Percentiles rank a stretch among this genome's conserved stretches.
Evolutionary conservation across 2,329 filamentous ascomycete genomes (phyloP).

Genomic region (Knoxdaviesia proteae): DNA sequence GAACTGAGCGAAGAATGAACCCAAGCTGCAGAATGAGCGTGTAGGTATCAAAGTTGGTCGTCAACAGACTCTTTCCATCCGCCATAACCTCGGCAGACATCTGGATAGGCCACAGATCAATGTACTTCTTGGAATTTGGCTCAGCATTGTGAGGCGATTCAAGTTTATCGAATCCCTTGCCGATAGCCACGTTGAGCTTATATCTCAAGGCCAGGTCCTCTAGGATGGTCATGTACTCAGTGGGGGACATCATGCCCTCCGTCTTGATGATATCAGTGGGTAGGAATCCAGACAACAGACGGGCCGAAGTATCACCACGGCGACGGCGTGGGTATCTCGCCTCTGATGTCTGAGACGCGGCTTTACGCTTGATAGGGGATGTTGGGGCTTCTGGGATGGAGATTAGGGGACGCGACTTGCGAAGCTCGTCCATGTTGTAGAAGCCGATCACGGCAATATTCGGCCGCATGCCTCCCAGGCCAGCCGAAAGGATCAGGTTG

Average conservation of each 20-base stretch:
- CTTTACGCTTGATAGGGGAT: slow-evolving; percentile 10
- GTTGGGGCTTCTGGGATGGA: slow-evolving; percentile 30
- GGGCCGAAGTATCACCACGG: slow-evolving; percentile 32
- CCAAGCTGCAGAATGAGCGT: slow-evolving; percentile 72
- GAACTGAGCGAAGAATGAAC: slow-evolving; percentile 64
- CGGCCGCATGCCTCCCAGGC: slow-evolving; percentile 70
- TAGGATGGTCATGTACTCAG: slow-evolving; percentile 61
- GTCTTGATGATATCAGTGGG: slow-evolving; percentile 51
- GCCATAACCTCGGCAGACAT: slow-evolving; percentile 70
- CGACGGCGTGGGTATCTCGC: slow-evolving; percentile 12
- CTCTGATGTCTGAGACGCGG: too few relatives aligned
- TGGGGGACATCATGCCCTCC: slow-evolving; percentile 46
- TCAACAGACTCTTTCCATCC: slow-evolving; percentile 46
- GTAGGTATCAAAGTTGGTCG: slow-evolving; percentile 80
- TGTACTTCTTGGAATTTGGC: slow-evolving; percentile 49
- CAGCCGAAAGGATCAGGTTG: slow-evolving; percentile 63
- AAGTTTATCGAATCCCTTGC: slow-evolving; percentile 57
- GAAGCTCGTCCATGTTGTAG: slow-evolving; percentile 60
- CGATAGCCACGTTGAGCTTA: slow-evolving; percentile 68
- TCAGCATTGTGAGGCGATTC: slow-evolving; percentile 43
- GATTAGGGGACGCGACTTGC: slow-evolving; percentile 33
- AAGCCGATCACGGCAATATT: slow-evolving; percentile 71
- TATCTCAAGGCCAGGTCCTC: slow-evolving; percentile 62
- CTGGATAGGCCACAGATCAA: slow-evolving; percentile 82
- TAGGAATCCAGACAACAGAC: slow-evolving; percentile 34